phyloP scores from a whole-genome alignment of 2,329 filamentous ascomycete species.

The Grosmannia huntii region DNA sequence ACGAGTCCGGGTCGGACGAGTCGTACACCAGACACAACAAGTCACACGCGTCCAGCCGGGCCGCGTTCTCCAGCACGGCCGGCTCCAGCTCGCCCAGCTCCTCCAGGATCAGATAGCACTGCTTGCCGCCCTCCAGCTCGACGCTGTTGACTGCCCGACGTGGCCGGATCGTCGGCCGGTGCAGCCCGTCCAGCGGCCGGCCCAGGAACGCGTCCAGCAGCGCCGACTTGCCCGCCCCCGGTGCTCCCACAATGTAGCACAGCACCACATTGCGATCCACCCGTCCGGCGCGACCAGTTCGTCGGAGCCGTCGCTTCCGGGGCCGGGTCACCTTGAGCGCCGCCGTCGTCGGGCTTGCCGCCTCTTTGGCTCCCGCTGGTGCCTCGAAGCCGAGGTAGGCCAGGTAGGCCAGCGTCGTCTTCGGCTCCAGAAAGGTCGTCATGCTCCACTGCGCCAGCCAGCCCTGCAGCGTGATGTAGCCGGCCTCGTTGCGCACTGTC shows the following conservation, averaged over 20 bases:
- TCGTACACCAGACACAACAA: constrained; percentile 93
- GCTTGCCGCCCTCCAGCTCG: constrained; percentile 87
- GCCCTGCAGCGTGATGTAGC: constrained; percentile 88
- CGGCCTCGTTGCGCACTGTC: constrained; percentile 88
- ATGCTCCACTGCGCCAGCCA: constrained; percentile 99
- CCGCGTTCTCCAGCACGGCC: constrained; percentile 82
- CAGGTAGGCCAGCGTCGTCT: constrained; percentile 88
- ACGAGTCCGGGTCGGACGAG: constrained; percentile 91
- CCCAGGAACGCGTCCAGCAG: constrained; percentile 86
- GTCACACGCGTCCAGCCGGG: constrained; percentile 85
- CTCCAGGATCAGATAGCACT: constrained; percentile 91
- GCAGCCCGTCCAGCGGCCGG: constrained; percentile 68
- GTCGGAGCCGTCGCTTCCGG: constrained; percentile 69
- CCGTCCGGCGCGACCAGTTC: constrained; percentile 53
- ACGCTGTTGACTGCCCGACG: constrained; percentile 91
- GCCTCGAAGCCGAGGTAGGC: constrained; percentile 93
- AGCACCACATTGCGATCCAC: constrained; percentile 92
- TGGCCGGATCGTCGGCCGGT: constrained; percentile 90
- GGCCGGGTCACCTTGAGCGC: constrained; percentile 89
- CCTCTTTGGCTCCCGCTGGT: constrained; percentile 29
- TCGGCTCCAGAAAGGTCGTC: constrained; percentile 94
- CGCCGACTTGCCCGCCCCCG: constrained; percentile 80
- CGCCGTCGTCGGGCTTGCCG: constrained; percentile 45
- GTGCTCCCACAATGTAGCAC: constrained; percentile 80
- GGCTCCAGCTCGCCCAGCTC: constrained; percentile 93